phyloP scores from a whole-genome alignment of 2,329 filamentous ascomycete species.

The Didymella keratinophila region DNA sequence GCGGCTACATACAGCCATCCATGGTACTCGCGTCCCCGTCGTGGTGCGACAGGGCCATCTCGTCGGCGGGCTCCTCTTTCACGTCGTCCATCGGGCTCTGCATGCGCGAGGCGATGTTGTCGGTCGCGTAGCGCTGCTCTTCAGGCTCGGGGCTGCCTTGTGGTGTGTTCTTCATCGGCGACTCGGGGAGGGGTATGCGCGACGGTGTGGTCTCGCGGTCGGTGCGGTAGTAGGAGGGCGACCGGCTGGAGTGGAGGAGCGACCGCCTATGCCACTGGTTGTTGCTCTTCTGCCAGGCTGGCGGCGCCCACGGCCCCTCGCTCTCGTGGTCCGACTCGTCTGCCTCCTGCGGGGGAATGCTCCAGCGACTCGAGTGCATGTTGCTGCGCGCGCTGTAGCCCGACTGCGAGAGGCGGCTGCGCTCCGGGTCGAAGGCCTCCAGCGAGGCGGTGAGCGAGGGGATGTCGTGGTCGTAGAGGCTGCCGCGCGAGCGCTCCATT shows the following conservation, averaged over 20 bases:
- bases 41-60: constrained; percentile 38
- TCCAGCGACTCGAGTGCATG: constrained; percentile 63
- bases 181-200: constrained; percentile 67
- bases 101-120: constrained; percentile 47
- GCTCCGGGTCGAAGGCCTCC: constrained; percentile 50
- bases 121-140: constrained; percentile 41
- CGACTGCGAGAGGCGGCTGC: constrained; percentile 42
- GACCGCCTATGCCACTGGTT: constrained; percentile 65
- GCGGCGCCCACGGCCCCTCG: constrained; percentile 68
- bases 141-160: constrained; percentile 60
- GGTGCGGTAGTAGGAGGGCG: constrained; percentile 66
- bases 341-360: constrained; percentile 49
- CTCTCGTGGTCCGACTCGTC: constrained; percentile 56
- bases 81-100: constrained; percentile 44
- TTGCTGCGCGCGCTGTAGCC: constrained; percentile 64
- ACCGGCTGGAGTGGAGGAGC: constrained; percentile 58
- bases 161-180: constrained; percentile 65
- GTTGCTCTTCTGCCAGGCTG: constrained; percentile 67
- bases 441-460: constrained; percentile 51
- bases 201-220: constrained; percentile 61
- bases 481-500: constrained; percentile 45
- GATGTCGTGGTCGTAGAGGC: constrained; percentile 49
- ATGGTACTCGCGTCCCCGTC: constrained; percentile 34
- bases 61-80: constrained; percentile 30
- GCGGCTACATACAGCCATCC: constrained; percentile 48